phyloP scores from a whole-genome alignment of 2,329 filamentous ascomycete species.

The Penicillium sp. region DNA sequence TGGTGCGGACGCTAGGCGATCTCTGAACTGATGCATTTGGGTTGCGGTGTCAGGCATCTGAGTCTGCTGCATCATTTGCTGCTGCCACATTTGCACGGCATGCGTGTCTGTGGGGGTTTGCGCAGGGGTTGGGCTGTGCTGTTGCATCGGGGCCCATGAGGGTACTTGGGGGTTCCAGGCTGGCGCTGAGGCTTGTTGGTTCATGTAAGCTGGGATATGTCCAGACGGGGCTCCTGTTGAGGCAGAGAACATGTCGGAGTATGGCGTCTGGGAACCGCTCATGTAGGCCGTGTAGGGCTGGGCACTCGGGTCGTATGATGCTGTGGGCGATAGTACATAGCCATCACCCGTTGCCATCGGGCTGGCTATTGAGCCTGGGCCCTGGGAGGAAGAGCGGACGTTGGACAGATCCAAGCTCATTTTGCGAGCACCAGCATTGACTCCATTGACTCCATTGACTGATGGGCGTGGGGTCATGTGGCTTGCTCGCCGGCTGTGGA shows the following conservation, averaged over 20 bases:
- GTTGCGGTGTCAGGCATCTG: conserved; percentile 15
- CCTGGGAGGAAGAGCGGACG: conserved; percentile 28
- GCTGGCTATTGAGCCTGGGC: conserved; percentile 25
- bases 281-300: conserved; percentile 26
- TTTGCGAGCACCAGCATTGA: conserved; percentile 30
- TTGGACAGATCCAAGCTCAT: conserved; percentile 38
- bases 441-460: conserved; percentile 25
- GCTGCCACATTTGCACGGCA: conserved; percentile 28
- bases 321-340: conserved; percentile 28
- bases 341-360: conserved; percentile 23
- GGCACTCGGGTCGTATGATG: conserved; percentile 21
- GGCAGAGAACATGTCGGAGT: conserved; percentile 21
- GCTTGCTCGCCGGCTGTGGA: conserved; percentile 29
- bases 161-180: conserved; percentile 17
- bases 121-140: conserved; percentile 21
- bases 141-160: conserved; percentile 22
- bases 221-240: conserved; percentile 15
- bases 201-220: conserved; percentile 31
- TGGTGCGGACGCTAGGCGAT: conserved; percentile 36
- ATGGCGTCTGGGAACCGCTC: conserved; percentile 18
- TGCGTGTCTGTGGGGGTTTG: conserved; percentile 23
- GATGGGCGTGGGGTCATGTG: conserved; percentile 27
- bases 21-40: conserved; percentile 31
- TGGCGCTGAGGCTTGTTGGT: conserved; percentile 17
- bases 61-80: conserved; percentile 28